These are phyloP conservation scores for Fusarium sp. DNA, from an alignment of 2,329 filamentous ascomycete species.

Conservation along the genomic window DNA sequence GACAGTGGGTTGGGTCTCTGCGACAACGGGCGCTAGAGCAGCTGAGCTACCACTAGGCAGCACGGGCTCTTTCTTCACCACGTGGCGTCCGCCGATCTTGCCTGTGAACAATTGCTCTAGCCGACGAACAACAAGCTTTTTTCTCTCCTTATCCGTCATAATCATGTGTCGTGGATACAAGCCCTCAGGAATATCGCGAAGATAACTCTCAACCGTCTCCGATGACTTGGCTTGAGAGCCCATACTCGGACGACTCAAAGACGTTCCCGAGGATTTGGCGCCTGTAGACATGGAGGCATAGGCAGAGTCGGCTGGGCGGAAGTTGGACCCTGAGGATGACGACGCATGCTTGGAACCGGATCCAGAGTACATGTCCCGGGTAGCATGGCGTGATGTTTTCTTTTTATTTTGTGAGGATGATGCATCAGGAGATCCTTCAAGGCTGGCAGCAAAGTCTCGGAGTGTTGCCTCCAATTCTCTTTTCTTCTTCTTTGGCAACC, in stretches of 20 bases:
- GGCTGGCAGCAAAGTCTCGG: conserved; percentile 76
- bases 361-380: conserved; percentile 59
- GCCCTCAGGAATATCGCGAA: conserved; percentile 80
- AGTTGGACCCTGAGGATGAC: conserved; percentile 68
- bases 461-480: conserved; percentile 82
- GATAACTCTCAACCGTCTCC: conserved; percentile 76
- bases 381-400: conserved; percentile 59
- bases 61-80: conserved; percentile 44
- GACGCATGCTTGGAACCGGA: conserved; percentile 67
- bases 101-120: conserved; percentile 88
- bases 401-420: conserved; percentile 60
- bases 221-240: conserved; percentile 59
- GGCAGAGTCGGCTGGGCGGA: conserved; percentile 72
- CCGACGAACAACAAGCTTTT: conserved; percentile 81
- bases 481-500: conserved; percentile 79
- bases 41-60: conserved; percentile 31
- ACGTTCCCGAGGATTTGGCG: conserved; percentile 61
- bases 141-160: conserved; percentile 81
- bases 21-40: conserved; percentile 42
- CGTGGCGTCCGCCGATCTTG: conserved; percentile 66
- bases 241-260: conserved; percentile 56
- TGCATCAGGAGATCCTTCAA: conserved; percentile 66
- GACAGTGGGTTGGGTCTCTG: conserved; percentile 48
- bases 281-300: conserved; percentile 77
- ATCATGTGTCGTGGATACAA: conserved; percentile 73